phyloP scores from a whole-genome alignment of 1,139 yeast genomes.

The Meyerozyma smithsonii region DNA sequence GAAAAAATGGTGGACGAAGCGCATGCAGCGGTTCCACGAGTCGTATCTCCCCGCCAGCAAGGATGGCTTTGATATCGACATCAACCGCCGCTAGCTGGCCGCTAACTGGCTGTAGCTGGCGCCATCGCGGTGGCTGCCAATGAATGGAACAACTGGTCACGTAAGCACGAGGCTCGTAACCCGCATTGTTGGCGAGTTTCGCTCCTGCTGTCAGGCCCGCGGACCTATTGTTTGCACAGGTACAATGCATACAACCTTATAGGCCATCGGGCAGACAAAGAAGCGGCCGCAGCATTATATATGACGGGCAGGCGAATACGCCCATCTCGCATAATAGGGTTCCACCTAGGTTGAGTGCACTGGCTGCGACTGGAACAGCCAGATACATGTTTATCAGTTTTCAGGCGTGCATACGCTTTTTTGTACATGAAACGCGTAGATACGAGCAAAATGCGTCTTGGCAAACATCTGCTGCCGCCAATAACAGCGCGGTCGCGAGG shows the following conservation, averaged over 20 bases:
- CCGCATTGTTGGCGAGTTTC: neutral
- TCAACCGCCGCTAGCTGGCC: neutral
- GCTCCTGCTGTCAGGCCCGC: neutral
- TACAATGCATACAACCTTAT: no score
- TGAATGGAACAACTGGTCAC: no score
- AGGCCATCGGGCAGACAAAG: no score
- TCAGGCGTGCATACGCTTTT: neutral
- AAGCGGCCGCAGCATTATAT: no score
- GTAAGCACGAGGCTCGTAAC: no score
- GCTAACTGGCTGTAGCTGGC: no score
- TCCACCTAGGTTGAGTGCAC: neutral
- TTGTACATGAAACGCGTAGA: neutral
- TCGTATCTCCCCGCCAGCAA: slow-evolving; percentile 16
- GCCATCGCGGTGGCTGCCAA: no score
- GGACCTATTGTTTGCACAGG: slow-evolving; percentile 1
- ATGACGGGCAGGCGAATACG: no score
- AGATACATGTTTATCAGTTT: neutral
- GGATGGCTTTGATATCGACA: neutral
- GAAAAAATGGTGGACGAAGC: slow-evolving; percentile 42
- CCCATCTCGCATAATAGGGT: no score
- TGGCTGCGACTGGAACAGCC: neutral
- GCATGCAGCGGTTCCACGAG: slow-evolving; percentile 34
- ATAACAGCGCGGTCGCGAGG: neutral
- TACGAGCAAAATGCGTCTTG: neutral
- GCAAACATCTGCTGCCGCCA: neutral